phyloP scores from a whole-genome alignment of 345 rosid species.

The Bruguiera parviflora region DNA sequence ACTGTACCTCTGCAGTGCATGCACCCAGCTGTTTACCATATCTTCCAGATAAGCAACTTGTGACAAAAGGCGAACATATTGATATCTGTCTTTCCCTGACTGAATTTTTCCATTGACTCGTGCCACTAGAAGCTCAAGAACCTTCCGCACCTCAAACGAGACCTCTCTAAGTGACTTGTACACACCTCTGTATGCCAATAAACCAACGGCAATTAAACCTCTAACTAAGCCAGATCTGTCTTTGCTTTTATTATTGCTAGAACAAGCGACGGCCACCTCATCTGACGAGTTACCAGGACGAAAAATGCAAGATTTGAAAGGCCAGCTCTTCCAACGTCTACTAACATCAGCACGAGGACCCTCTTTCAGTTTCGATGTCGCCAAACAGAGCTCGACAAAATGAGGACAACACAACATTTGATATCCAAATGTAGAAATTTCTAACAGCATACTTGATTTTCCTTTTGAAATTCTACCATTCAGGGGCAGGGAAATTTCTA shows the following conservation, averaged over 20 bases:
- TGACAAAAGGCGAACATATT: slow-evolving; percentile 65
- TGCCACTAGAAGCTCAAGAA: slow-evolving; percentile 81
- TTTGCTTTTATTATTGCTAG: slow-evolving; percentile 55
- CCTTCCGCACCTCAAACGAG: slow-evolving; percentile 72
- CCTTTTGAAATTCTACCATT: slow-evolving; percentile 53
- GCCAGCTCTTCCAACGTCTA: slow-evolving; percentile 94
- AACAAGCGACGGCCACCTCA: slow-evolving; percentile 34
- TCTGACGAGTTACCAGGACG: slow-evolving; percentile 54
- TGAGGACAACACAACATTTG: slow-evolving; percentile 86
- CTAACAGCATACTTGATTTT: slow-evolving; percentile 64
- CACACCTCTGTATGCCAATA: slow-evolving; percentile 68
- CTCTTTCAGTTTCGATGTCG: slow-evolving; percentile 84
- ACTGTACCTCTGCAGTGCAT: slow-evolving; percentile 71
- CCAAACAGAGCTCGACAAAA: slow-evolving; percentile 97
- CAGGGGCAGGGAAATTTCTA: slow-evolving; percentile 35
- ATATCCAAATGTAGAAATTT: slow-evolving; percentile 73
- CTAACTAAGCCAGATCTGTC: slow-evolving; percentile 64
- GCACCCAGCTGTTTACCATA: slow-evolving; percentile 82
- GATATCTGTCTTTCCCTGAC: slow-evolving; percentile 78
- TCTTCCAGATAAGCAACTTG: slow-evolving; percentile 95
- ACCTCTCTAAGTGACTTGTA: slow-evolving; percentile 75
- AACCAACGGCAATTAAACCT: slow-evolving; percentile 85
- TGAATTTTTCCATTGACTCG: slow-evolving; percentile 64
- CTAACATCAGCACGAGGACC: slow-evolving; percentile 77
- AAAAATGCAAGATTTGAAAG: slow-evolving; percentile 84